Conservation (phyloP, 306 rosid species). For the Medicago lupulina region DNA sequence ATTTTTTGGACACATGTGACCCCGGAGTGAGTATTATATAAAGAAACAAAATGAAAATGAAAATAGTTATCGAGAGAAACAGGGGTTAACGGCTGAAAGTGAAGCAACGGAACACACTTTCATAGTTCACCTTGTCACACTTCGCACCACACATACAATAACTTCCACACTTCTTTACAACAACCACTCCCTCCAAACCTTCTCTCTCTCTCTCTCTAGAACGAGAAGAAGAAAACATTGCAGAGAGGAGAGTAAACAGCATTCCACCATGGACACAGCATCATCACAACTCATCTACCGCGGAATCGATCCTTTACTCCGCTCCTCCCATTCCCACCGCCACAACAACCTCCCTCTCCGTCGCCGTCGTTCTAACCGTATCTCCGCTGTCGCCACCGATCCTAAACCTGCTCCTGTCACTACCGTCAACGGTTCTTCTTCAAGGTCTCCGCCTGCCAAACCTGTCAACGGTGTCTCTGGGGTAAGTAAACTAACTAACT, state of each 20-base stretch:
- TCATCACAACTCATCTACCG: conserved; percentile 70
- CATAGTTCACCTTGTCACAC: conserved; percentile 1
- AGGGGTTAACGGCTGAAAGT: conserved; percentile 2
- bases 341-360: conserved; percentile 46
- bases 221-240: neutral
- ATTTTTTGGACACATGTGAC: no score
- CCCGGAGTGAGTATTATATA: no score
- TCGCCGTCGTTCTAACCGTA: conserved; percentile 50
- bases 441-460: conserved; percentile 57
- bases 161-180: neutral
- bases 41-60: neutral
- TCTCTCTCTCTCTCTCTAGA: conserved; percentile 30
- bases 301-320: conserved; percentile 63
- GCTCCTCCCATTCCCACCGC: conserved; percentile 42
- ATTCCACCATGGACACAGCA: conserved; percentile 74
- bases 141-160: neutral
- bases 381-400: conserved; percentile 71
- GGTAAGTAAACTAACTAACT: conserved; percentile 49
- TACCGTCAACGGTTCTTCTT: conserved; percentile 54
- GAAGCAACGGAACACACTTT: conserved; percentile 2
- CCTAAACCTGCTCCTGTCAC: conserved; percentile 58
- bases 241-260: neutral
- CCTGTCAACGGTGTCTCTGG: conserved; percentile 72
- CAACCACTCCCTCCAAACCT: neutral
- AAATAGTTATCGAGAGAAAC: neutral